phyloP scores from a whole-genome alignment of 78 protist genomes.

The Dictyostelium citrinum region DNA sequence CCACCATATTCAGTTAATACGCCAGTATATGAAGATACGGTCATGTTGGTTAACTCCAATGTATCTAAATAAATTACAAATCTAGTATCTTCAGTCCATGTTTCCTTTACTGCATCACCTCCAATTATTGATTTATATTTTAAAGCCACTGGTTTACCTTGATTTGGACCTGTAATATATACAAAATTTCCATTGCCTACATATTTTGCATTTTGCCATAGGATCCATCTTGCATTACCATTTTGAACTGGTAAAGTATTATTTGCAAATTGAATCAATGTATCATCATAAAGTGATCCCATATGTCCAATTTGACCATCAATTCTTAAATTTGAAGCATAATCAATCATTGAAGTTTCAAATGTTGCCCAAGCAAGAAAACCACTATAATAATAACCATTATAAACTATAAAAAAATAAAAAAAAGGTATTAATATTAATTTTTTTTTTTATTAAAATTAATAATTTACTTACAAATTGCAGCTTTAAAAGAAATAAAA shows the following conservation, averaged over 20 bases:
- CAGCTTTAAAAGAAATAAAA: slow-evolving; percentile 9
- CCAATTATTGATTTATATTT: not conserved
- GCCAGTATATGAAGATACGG: not conserved
- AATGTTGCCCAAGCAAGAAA: not conserved
- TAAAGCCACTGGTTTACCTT: not conserved
- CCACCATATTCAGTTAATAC: slow-evolving; percentile 14
- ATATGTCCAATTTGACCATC: slow-evolving; percentile 9
- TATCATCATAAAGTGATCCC: not conserved
- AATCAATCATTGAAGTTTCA: not conserved
- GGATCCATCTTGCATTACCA: not conserved
- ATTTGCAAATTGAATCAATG: not conserved
- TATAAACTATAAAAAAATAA: not conserved
- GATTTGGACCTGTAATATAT: not conserved
- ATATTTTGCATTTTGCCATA: slow-evolving; percentile 3
- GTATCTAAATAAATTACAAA: not conserved
- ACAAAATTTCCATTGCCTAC: not conserved
- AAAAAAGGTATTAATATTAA: not conserved
- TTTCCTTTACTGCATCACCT: too few relatives aligned
- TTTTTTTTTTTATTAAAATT: too few relatives aligned
- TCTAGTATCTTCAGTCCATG: not conserved
- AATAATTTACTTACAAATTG: not conserved
- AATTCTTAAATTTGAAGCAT: not conserved
- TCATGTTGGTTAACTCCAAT: not conserved
- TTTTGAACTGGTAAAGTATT: slow-evolving; percentile 20
- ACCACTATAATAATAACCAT: slow-evolving; percentile 1